Base-by-base conservation (phyloP, 2,329 filamentous ascomycete species). In the Neoarthrinium moseri region DNA sequence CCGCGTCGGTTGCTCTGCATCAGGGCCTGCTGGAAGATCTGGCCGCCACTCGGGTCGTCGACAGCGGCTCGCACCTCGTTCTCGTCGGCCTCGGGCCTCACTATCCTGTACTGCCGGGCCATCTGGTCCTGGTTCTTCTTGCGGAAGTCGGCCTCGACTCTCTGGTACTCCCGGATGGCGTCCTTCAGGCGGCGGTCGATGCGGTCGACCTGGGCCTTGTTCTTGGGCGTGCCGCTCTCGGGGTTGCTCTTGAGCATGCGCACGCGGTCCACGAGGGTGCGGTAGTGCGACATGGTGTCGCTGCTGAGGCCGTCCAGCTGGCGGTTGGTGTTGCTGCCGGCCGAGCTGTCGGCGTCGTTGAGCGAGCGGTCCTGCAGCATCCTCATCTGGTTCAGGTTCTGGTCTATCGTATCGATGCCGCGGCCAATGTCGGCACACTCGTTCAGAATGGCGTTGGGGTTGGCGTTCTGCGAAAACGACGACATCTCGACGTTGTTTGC, bases 21-120 rank as follows among this genome's bases (percentile, higher is more conserved):
- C 60, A 96, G 77, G 47, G 90, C 89, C 66, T 95, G 89, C 62
- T 86, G 84, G 71, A 97, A 97, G 55, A 95, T 85, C 67, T 95
- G 89, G 43, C 84, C 82, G 53, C 86, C 80, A 12, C 71, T 77
- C 56, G 79, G 77, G 57, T 89, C 83, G 59, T 92, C 83, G 1
- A 91, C 86, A 13, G 89, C 90, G 47, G 86, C 81, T 48, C 80
- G 78, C 22, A 96, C 82, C 66, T 97, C 91, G 34, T 78, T 74
- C 44, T 94, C 88, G 22, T 81, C 80, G 3, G 89, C 89, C 47
- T 95, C 84, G 18, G 91, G 89, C 53, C 84, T 81, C 45, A 94
- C 91, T 63, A 97, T 96, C 48, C 87, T 81, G 70, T 95, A 96
- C 65, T 96, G 91, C 45, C 94, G 82, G 54, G 84, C 87, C 71